Evolutionary conservation across 495 filamentous ascomycete species (phyloP), one percentile per base, ranked within the genome.

Genomic region (Usnea hakonensis): DNA sequence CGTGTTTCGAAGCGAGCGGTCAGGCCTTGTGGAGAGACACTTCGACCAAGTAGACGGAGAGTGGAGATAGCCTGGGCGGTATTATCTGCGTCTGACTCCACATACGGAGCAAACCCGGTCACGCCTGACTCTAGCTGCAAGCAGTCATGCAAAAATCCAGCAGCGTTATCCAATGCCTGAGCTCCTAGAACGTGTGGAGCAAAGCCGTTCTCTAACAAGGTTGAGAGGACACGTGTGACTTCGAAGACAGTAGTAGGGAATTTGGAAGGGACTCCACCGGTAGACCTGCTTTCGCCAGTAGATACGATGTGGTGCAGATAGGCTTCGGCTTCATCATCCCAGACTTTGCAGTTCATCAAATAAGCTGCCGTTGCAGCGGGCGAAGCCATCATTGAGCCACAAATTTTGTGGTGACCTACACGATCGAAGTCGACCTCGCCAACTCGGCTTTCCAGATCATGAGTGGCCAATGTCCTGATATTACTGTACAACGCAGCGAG

Each of bases 311-410:
- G 53, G 32, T 55, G 32, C 4, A 74, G 55, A 52, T 72, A 75
- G 4, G 43, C 37, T 56, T 76, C 74, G 6, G 68, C 59, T 21
- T 71, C 65, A 9, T 69, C 40, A 56, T 78, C 76, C 76, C 76
- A 78, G 0, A 35, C 54, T 8, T 67, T 67, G 17, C 63, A 36
- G 36, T 75, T 60, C 62, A 74, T 76, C 53, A 78, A 58, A 61
- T 78, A 77, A n/a, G 74, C 76, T 30, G 74, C 73, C 19, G 76
- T 82, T 1, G 76, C 74, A 16, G 78, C 78, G 14, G 80, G 79
- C 8, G 79, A 81, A 7, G 69, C 77, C 73, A 80, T 69, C 65
- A 79, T 76, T 3, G 70, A 70, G 9, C 78, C 79, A 56, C 68
- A 67, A 23, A 72, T 69, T 59, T 73, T 75, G 52, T 80, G 76